phyloP scores from a whole-genome alignment of 768 basidiomycete species.

The Trametes coccinea region DNA sequence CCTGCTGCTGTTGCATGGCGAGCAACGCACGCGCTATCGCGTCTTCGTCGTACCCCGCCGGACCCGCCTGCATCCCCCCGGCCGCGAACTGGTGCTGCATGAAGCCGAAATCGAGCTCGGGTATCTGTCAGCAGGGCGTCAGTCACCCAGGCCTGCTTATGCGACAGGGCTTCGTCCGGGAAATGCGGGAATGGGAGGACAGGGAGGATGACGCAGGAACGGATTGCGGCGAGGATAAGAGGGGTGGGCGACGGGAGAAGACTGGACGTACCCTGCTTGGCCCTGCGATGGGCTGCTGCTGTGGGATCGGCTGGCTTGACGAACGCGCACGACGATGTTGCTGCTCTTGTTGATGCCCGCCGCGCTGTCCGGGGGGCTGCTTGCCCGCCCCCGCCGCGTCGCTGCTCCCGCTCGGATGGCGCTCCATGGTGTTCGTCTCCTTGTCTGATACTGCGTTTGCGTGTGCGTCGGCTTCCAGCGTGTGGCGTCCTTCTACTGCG shows the following conservation, averaged over 20 bases:
- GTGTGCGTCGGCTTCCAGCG: background rate
- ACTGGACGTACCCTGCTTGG: slow-evolving; percentile 22
- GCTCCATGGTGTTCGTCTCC: background rate
- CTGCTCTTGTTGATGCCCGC: background rate
- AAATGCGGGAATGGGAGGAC: background rate
- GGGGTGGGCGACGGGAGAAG: background rate
- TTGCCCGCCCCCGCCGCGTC: slow-evolving; percentile 5
- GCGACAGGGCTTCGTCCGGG: background rate
- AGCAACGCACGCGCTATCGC: slow-evolving; percentile 23
- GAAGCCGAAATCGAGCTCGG: slow-evolving; percentile 21
- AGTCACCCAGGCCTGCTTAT: background rate
- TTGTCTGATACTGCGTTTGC: background rate
- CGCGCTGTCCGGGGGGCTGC: slow-evolving; percentile 3
- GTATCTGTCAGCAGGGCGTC: slow-evolving; percentile 8
- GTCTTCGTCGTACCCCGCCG: slow-evolving; percentile 25
- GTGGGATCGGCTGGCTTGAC: slow-evolving; percentile 22
- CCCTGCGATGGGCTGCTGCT: slow-evolving; percentile 14
- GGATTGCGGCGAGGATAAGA: background rate
- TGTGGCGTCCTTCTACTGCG: background rate
- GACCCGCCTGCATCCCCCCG: slow-evolving; percentile 9
- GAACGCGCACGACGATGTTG: slow-evolving; percentile 21
- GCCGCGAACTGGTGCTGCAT: slow-evolving; percentile 15
- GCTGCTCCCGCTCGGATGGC: slow-evolving; percentile 4
- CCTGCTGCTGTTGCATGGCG: slow-evolving; percentile 19
- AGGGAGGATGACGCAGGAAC: background rate